Conservation (phyloP, 768 basidiomycete species). For the Pholiota microspora region DNA sequence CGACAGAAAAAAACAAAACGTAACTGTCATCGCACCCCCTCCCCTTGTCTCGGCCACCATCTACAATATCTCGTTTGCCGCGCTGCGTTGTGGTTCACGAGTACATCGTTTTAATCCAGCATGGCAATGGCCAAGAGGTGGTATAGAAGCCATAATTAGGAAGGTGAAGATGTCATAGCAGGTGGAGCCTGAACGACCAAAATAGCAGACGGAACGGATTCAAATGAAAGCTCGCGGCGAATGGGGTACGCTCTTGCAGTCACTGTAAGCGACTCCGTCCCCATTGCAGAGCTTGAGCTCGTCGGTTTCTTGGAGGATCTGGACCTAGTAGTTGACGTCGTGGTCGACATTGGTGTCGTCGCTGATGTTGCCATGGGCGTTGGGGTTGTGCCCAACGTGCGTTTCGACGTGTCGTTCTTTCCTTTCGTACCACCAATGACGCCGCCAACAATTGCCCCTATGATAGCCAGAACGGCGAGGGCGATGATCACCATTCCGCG, state of each 20-base stretch:
- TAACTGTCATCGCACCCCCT: background rate
- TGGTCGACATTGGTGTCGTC: background rate
- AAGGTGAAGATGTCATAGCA: background rate
- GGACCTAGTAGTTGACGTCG: background rate
- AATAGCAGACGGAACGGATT: background rate
- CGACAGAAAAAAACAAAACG: background rate
- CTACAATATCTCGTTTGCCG: background rate
- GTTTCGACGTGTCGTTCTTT: background rate
- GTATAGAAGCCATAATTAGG: background rate
- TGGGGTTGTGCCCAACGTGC: background rate
- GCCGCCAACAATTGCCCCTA: slow-evolving; percentile 25
- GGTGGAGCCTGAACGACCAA: background rate
- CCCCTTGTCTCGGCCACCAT: background rate
- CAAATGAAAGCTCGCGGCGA: background rate
- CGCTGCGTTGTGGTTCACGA: background rate
- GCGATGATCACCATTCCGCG: slow-evolving; percentile 14
- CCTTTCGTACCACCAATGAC: slow-evolving; percentile 18
- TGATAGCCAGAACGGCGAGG: slow-evolving; percentile 16
- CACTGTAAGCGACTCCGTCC: background rate
- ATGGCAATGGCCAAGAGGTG: background rate
- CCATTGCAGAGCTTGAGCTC: background rate
- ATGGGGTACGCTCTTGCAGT: slow-evolving; percentile 1
- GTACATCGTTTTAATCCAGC: background rate
- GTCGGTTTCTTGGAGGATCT: too few species aligned
- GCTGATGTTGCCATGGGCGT: background rate